Conservation (phyloP, 345 rosid species). For the Lepidium aucheri region DNA sequence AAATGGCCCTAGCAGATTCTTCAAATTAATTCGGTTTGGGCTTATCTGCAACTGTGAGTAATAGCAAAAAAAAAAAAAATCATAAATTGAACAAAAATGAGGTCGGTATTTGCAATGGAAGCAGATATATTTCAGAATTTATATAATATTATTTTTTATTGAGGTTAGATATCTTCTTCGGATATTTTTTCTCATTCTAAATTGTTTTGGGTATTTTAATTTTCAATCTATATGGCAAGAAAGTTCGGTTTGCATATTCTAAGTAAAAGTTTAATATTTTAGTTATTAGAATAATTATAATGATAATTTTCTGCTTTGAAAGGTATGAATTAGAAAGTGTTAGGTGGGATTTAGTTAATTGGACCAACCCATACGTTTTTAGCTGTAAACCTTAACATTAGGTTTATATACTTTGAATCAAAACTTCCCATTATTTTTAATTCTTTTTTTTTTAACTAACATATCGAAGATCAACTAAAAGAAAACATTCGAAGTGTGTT, state of each 20-base stretch:
- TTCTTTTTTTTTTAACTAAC: neutral
- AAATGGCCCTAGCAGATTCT: conserved; percentile 26
- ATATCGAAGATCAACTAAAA: neutral
- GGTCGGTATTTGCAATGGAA: neutral
- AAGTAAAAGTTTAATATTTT: neutral
- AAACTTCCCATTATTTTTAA: neutral
- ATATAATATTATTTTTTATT: neutral
- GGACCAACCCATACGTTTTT: conserved; percentile 7
- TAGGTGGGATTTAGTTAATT: conserved; percentile 20
- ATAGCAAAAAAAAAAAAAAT: neutral
- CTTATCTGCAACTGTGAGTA: neutral
- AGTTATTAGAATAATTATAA: no score
- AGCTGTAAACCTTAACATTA: conserved; percentile 14
- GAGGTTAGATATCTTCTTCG: neutral
- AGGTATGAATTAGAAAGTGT: conserved; percentile 6
- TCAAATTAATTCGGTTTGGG: conserved; percentile 15
- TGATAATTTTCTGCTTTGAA: neutral
- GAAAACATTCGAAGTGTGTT: neutral
- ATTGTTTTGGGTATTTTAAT: neutral
- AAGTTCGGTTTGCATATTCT: conserved; percentile 4
- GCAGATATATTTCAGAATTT: conserved; percentile 5
- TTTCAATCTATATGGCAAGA: neutral
- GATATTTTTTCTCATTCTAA: neutral
- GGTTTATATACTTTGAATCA: neutral
- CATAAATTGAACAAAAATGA: conserved; percentile 3